Conservation (phyloP, 2,329 filamentous ascomycete species). For the Thermoascus crustaceus region DNA sequence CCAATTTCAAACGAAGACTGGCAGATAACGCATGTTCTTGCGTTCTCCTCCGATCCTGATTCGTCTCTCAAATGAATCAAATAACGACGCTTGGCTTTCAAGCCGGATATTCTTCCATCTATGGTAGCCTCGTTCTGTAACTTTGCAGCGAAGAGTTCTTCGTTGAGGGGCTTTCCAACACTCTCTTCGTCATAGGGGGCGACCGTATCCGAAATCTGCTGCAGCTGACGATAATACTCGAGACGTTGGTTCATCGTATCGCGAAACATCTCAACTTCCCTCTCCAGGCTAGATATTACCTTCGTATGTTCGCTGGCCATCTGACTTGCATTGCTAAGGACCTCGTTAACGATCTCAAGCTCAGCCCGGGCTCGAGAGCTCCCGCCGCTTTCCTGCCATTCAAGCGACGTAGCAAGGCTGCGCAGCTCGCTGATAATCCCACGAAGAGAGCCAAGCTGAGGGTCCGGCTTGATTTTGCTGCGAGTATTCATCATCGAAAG, state of each 20-base stretch:
- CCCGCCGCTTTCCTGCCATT: conserved; percentile 48
- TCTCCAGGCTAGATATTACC: conserved; percentile 42
- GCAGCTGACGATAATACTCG: conserved; percentile 84
- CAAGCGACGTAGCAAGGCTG: conserved; percentile 51
- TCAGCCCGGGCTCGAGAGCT: conserved; percentile 55
- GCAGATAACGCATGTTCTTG: conserved; percentile 79
- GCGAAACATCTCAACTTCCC: conserved; percentile 67
- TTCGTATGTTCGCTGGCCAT: conserved; percentile 48
- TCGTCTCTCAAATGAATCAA: conserved; percentile 54
- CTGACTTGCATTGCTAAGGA: conserved; percentile 53
- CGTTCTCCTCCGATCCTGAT: conserved; percentile 50
- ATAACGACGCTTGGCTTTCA: conserved; percentile 70
- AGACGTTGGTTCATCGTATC: conserved; percentile 74
- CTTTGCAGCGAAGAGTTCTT: conserved; percentile 36
- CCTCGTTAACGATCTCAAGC: conserved; percentile 53
- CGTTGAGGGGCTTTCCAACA: conserved; percentile 49
- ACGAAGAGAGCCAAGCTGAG: conserved; percentile 57
- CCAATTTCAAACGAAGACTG: conserved; percentile 68
- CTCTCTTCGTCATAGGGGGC: conserved; percentile 59
- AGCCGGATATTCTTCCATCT: conserved; percentile 51
- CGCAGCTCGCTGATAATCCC: conserved; percentile 63
- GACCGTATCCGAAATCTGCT: conserved; percentile 83
- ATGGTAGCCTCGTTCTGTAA: conserved; percentile 43
- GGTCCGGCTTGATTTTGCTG: conserved; percentile 36
- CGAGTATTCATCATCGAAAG: conserved; percentile 41